phyloP scores from a whole-genome alignment of 257 asterid genomes.

The Rehmannia glutinosa region DNA sequence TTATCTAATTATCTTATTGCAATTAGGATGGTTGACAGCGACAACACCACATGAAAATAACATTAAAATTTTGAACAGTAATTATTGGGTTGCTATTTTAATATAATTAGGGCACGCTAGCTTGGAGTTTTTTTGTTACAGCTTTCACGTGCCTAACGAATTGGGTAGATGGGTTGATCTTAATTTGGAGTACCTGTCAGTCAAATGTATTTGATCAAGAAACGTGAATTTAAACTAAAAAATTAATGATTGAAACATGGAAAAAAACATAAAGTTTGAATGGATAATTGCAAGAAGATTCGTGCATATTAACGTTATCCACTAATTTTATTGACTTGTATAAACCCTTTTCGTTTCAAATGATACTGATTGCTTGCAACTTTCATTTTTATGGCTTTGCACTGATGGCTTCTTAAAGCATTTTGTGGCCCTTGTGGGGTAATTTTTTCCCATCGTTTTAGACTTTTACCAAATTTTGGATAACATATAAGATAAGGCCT shows the following conservation, averaged over 20 bases:
- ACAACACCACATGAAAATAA: neutral
- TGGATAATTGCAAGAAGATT: conserved; percentile 7
- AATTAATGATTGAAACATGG: neutral
- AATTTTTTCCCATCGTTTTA: neutral
- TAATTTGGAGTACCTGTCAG: conserved; percentile 10
- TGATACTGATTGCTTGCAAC: no score
- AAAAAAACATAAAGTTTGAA: neutral
- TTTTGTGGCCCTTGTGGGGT: neutral
- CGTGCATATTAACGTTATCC: conserved; percentile 22
- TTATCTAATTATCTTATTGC: neutral
- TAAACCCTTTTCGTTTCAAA: no score
- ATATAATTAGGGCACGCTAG: no score
- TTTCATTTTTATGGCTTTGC: no score
- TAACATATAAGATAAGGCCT: neutral
- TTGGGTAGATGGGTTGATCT: conserved; percentile 14
- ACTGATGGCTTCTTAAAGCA: no score
- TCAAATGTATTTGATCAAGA: conserved; percentile 19
- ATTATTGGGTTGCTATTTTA: no score
- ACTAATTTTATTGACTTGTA: conserved; percentile 15
- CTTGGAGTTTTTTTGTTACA: no score
- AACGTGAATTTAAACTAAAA: no score
- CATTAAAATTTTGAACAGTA: no score
- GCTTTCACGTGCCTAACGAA: no score
- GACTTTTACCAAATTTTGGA: neutral
- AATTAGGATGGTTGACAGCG: neutral